Percentiles rank a stretch among this genome's conserved stretches.
Evolutionary conservation across 139 green algal genomes (phyloP).

Genomic region (Micromonas pusilla): DNA sequence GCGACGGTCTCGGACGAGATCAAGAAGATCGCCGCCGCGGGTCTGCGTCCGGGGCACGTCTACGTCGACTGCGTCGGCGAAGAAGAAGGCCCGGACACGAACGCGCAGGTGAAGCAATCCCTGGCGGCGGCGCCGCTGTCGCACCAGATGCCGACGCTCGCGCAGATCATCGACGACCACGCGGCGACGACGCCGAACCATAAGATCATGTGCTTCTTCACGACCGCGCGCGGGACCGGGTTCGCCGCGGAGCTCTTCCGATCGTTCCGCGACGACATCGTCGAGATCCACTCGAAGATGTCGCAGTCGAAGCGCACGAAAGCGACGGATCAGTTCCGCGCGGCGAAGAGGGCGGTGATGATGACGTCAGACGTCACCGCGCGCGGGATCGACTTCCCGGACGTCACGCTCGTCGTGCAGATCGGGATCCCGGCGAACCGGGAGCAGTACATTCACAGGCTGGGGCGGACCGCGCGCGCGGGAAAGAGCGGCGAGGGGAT

Average conservation of each 20-base stretch:
- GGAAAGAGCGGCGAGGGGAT: constrained; percentile 52
- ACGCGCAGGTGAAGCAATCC: constrained; percentile 23
- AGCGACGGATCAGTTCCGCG: constrained; percentile 66
- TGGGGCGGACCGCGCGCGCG: constrained; percentile 65
- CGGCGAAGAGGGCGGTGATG: constrained; percentile 50
- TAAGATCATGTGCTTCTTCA: constrained; percentile 86
- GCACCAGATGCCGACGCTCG: constrained; percentile 1
- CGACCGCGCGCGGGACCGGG: constrained; percentile 72
- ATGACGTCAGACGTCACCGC: constrained; percentile 85
- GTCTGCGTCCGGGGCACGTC: constrained; percentile 41
- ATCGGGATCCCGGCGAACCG: constrained; percentile 45
- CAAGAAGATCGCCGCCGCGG: constrained; percentile 48
- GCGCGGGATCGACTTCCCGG: constrained; percentile 89
- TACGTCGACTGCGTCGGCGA: constrained; percentile 65
- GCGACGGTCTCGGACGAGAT: constrained; percentile 70
- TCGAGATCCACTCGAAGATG: constrained; percentile 89
- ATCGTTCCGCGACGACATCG: constrained; percentile 33
- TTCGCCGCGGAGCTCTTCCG: constrained; percentile 56
- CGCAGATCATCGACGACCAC: constrained; percentile 24
- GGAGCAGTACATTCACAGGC: constrained; percentile 73
- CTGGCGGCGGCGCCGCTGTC: not conserved
- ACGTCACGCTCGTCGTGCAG: constrained; percentile 86
- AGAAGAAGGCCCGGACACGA: constrained; percentile 39
- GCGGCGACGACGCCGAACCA: constrained; percentile 16
- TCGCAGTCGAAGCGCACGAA: constrained; percentile 60